phyloP scores from a whole-genome alignment of 495 filamentous ascomycete species.

The Talaromyces proteolyticus region DNA sequence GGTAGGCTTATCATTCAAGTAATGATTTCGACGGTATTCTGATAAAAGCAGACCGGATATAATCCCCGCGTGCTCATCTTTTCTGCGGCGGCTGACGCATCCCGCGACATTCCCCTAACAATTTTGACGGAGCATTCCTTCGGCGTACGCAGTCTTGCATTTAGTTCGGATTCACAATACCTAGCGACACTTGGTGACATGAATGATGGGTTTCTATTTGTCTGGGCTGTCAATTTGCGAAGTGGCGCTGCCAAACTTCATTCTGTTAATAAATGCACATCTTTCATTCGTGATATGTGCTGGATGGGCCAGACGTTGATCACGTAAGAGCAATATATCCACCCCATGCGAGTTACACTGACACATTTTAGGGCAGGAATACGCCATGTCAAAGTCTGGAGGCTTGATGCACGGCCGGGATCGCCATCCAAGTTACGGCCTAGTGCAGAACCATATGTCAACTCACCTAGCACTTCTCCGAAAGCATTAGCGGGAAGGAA shows the following conservation, averaged over 20 bases:
- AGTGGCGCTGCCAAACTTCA: conserved; percentile 83
- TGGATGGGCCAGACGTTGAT: conserved; percentile 76
- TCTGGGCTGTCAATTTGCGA: conserved; percentile 79
- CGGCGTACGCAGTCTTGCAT: conserved; percentile 81
- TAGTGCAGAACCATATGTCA: conserved; percentile 31
- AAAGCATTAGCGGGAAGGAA: conserved; percentile 57
- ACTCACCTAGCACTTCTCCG: conserved; percentile 37
- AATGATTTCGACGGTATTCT: conserved; percentile 1
- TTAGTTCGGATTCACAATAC: conserved; percentile 81
- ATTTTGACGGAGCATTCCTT: conserved; percentile 86
- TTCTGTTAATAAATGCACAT: conserved; percentile 91
- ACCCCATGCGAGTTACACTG: conserved; percentile 8
- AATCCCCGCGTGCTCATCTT: conserved; percentile 88
- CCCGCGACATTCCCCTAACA: conserved; percentile 75
- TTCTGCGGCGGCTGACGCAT: conserved; percentile 65
- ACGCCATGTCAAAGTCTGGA: conserved; percentile 91
- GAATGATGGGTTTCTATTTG: conserved; percentile 90
- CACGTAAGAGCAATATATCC: conserved; percentile 37
- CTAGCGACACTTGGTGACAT: conserved; percentile 80
- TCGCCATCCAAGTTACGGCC: conserved; percentile 44
- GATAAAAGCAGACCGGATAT: conserved; percentile 66
- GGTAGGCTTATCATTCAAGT: conserved; percentile 30
- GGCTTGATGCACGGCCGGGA: conserved; percentile 49
- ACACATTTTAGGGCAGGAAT: conserved; percentile 58
- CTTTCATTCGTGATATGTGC: conserved; percentile 71